These are phyloP conservation scores for Paspalum notatum DNA, from an alignment of 176 grass and related monocot genomes.

Conservation along the genomic window DNA sequence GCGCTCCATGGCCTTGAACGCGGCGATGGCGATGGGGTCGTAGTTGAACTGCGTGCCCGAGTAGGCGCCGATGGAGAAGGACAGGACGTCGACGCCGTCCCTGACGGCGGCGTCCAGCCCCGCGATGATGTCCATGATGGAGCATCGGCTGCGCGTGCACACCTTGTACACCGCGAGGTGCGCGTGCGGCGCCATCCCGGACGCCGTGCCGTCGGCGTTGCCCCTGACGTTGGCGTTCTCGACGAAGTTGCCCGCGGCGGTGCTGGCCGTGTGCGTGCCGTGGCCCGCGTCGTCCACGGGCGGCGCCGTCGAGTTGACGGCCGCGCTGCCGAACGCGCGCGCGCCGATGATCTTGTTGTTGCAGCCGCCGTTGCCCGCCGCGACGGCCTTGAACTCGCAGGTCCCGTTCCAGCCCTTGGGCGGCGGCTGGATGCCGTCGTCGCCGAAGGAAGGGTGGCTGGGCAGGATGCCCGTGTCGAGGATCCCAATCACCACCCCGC, in stretches of 20 bases:
- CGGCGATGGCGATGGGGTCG: conserved; percentile 67
- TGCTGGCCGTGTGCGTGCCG: conserved; percentile 86
- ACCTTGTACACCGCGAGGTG: conserved; percentile 87
- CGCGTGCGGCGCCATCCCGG: conserved; percentile 88
- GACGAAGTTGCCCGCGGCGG: conserved; percentile 82
- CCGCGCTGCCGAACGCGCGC: conserved; percentile 64
- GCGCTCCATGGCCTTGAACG: conserved; percentile 74
- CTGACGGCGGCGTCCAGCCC: conserved; percentile 71
- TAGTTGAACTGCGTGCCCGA: conserved; percentile 75
- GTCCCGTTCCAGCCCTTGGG: conserved; percentile 63
- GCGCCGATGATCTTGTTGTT: conserved; percentile 88
- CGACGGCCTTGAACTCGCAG: conserved; percentile 66
- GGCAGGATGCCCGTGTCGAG: conserved; percentile 75
- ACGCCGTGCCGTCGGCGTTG: conserved; percentile 78
- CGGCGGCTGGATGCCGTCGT: conserved; percentile 63
- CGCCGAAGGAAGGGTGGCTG: conserved; percentile 79
- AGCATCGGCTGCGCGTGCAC: conserved; percentile 65
- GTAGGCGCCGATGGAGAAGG: conserved; percentile 76
- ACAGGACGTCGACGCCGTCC: conserved; percentile 78
- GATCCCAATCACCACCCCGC: conserved; percentile 75
- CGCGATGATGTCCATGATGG: conserved; percentile 77
- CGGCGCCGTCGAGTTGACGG: conserved; percentile 58
- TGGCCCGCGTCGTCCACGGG: conserved; percentile 72
- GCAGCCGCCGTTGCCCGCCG: conserved; percentile 43
- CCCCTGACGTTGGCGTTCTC: conserved; percentile 69